Percentiles rank a stretch among this genome's conserved stretches.
These are phyloP conservation scores for Pyropia haitanensis DNA, from an alignment of 23 red algal genomes.

Conservation along the genomic window DNA sequence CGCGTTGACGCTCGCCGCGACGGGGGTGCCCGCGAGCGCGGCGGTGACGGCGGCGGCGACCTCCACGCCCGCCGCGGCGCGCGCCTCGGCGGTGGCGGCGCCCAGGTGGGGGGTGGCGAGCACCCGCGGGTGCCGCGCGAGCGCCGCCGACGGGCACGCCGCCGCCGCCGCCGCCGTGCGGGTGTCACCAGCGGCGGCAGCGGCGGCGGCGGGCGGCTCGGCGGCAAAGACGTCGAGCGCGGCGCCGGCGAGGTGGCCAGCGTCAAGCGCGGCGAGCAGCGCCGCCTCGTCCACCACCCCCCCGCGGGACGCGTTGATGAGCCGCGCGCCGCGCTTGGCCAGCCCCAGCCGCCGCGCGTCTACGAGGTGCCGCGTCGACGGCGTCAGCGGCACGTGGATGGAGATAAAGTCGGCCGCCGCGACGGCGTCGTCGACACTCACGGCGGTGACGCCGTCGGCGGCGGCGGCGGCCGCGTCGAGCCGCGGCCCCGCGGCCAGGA, in stretches of 20 bases:
- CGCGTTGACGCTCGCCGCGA: slow-evolving; percentile 87
- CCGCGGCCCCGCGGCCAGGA: slow-evolving; percentile 82
- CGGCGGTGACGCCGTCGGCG: slow-evolving; percentile 55
- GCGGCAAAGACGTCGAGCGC: slow-evolving; percentile 81
- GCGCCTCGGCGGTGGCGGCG: slow-evolving; percentile 87
- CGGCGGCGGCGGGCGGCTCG: slow-evolving; percentile 77
- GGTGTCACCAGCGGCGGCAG: too few relatives aligned
- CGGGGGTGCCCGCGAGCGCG: slow-evolving; percentile 69
- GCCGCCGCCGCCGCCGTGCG: too few relatives aligned
- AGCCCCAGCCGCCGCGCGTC: slow-evolving; percentile 36
- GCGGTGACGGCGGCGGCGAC: slow-evolving; percentile 70
- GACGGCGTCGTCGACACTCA: slow-evolving; percentile 36
- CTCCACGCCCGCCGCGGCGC: slow-evolving; percentile 85
- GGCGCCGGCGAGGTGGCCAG: slow-evolving; percentile 70
- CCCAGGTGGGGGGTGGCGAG: slow-evolving; percentile 96
- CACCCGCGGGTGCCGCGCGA: slow-evolving; percentile 74
- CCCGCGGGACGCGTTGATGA: slow-evolving; percentile 93
- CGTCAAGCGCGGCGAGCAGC: slow-evolving; percentile 71
- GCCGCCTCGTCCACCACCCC: slow-evolving; percentile 85
- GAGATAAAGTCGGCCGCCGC: slow-evolving; percentile 77
- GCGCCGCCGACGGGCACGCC: slow-evolving; percentile 50
- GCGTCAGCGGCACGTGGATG: slow-evolving; percentile 88
- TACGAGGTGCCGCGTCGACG: slow-evolving; percentile 55
- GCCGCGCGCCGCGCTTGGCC: slow-evolving; percentile 59
- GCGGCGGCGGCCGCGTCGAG: slow-evolving; percentile 51